These are phyloP conservation scores for Dipodascus albidus DNA, from an alignment of 805 yeast species.

Conservation along the genomic window DNA sequence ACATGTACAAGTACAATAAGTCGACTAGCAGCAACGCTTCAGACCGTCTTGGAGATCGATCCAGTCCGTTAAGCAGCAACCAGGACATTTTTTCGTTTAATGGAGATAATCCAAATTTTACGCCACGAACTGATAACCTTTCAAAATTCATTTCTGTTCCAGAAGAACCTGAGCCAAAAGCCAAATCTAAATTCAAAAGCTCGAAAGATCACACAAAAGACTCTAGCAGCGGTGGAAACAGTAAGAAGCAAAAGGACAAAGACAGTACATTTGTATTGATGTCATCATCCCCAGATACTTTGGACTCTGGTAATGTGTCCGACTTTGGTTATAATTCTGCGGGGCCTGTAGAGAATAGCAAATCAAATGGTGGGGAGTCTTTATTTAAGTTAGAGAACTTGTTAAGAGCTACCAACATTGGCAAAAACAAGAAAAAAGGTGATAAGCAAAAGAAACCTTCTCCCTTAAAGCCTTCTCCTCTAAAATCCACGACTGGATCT, in stretches of 20 bases:
- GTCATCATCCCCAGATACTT: background rate
- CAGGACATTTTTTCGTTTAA: background rate
- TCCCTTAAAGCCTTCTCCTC: background rate
- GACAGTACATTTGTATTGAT: too few relatives aligned
- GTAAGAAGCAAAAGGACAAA: background rate
- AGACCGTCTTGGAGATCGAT: background rate
- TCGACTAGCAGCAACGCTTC: background rate
- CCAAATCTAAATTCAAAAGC: background rate
- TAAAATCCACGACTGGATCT: background rate
- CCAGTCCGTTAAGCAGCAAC: background rate
- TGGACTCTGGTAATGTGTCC: background rate
- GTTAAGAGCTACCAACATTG: background rate
- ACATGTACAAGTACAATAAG: conserved; percentile 1
- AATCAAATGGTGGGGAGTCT: background rate
- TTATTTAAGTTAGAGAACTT: background rate
- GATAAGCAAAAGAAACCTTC: background rate
- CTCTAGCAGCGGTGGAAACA: background rate
- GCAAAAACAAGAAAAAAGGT: background rate
- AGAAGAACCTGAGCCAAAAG: background rate
- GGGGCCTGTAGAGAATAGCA: background rate
- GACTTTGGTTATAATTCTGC: background rate
- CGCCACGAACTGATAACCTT: background rate
- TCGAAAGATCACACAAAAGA: background rate
- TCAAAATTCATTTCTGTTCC: background rate
- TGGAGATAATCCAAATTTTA: background rate